A percentile compares a stretch with the other conserved stretches of the same genome.
Evolutionary conservation across 352 stramenopile species (phyloP).

Genomic region (Phytophthora foliorum): DNA sequence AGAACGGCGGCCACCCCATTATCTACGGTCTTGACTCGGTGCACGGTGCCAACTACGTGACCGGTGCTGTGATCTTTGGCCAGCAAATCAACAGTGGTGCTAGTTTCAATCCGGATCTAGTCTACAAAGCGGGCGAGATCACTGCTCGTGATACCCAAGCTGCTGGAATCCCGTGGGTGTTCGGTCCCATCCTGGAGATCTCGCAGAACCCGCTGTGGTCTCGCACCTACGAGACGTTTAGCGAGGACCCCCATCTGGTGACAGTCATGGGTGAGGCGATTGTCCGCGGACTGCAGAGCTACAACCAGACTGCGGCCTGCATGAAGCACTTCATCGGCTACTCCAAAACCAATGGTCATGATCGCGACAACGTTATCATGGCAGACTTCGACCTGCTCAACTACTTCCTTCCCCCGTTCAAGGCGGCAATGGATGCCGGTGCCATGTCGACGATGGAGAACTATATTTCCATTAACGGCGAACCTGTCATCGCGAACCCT

Average conservation of each 20-base stretch:
- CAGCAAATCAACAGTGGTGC: slow-evolving; percentile 91
- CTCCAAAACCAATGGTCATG: slow-evolving; percentile 79
- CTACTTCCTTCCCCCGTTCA: slow-evolving; percentile 85
- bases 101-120: slow-evolving; percentile 86
- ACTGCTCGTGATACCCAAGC: slow-evolving; percentile 85
- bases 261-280: slow-evolving; percentile 77
- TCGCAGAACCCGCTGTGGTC: slow-evolving; percentile 87
- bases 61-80: slow-evolving; percentile 77
- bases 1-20: slow-evolving; percentile 65
- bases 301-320: slow-evolving; percentile 70
- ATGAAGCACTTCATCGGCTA: slow-evolving; percentile 92
- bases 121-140: slow-evolving; percentile 67
- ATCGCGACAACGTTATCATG: slow-evolving; percentile 79
- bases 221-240: slow-evolving; percentile 93
- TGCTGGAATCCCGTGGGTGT: slow-evolving; percentile 90
- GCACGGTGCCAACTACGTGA: slow-evolving; percentile 89
- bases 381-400: slow-evolving; percentile 79
- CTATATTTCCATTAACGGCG: slow-evolving; percentile 93
- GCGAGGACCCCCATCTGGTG: slow-evolving; percentile 87
- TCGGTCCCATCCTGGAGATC: slow-evolving; percentile 86
- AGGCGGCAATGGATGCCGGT: slow-evolving; percentile 76
- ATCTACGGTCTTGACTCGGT: slow-evolving; percentile 92
- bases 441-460: slow-evolving; percentile 92
- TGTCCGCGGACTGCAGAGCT: slow-evolving; percentile 81
- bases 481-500: slow-evolving; percentile 85